These are phyloP conservation scores for Hibiscus tridactylites DNA, from an alignment of 345 rosid genomes.

Conservation along the genomic window DNA sequence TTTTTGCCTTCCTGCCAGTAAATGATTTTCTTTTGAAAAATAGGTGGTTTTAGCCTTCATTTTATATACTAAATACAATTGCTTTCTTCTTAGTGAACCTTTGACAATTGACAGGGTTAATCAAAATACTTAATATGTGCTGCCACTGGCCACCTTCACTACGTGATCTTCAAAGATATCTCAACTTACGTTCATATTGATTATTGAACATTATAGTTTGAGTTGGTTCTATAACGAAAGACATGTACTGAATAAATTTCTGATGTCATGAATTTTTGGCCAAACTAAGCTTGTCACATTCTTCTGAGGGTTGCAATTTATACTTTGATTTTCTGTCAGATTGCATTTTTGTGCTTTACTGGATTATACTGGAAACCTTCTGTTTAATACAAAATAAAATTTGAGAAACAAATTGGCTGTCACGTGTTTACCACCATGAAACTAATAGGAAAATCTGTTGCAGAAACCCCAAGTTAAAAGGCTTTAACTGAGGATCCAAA, in stretches of 20 bases:
- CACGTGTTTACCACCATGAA: not conserved
- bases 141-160: not conserved
- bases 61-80: not conserved
- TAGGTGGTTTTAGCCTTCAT: not conserved
- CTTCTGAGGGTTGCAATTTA: not conserved
- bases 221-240: not conserved
- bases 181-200: not conserved
- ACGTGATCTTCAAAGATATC: not conserved
- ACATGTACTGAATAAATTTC: not conserved
- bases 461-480: not conserved
- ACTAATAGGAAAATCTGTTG: not conserved
- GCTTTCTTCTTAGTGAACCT: not conserved
- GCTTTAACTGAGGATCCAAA: not conserved
- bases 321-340: not conserved
- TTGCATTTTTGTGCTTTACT: not conserved
- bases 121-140: not conserved
- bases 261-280: not conserved
- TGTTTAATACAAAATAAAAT: not conserved
- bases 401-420: not conserved
- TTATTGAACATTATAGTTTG: not conserved
- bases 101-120: not conserved
- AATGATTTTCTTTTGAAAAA: not conserved
- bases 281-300: not conserved
- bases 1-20: not conserved
- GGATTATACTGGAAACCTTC: not conserved